A percentile compares a stretch with the other conserved stretches of the same genome.
Conservation (phyloP, 495 filamentous ascomycete genomes). For the Cetradonia linearis region DNA sequence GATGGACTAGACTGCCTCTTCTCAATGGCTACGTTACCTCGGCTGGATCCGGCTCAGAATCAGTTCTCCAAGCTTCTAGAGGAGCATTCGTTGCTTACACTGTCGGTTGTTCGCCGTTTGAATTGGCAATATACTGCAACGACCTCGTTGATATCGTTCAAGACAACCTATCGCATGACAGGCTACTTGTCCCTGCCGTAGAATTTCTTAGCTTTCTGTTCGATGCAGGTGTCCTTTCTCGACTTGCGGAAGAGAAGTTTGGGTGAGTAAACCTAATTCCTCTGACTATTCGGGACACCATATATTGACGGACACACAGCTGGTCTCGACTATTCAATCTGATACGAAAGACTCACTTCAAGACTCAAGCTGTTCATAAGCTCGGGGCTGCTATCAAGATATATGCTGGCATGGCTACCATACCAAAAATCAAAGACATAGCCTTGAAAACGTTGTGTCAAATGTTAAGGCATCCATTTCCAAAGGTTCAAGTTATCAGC, state of each 20-base stretch:
- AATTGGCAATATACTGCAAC: slow-evolving; percentile 32
- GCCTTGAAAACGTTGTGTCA: slow-evolving; percentile 45
- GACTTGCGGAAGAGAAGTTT: slow-evolving; percentile 14
- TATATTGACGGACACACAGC: slow-evolving; percentile 25
- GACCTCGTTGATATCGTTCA: slow-evolving; percentile 37
- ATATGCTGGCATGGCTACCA: slow-evolving; percentile 54
- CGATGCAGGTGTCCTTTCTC: slow-evolving; percentile 40
- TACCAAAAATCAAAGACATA: slow-evolving; percentile 33
- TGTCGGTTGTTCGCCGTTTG: slow-evolving; percentile 27
- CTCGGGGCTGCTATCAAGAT: slow-evolving; percentile 67
- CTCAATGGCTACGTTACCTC: slow-evolving; percentile 72
- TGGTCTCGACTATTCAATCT: slow-evolving; percentile 53
- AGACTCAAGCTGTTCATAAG: slow-evolving; percentile 66
- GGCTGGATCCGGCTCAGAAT: slow-evolving; percentile 73
- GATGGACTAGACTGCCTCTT: slow-evolving; percentile 39
- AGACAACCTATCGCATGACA: slow-evolving; percentile 47
- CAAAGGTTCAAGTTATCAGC: slow-evolving; percentile 34
- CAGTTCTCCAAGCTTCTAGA: slow-evolving; percentile 63
- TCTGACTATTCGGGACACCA: neutral
- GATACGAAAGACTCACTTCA: slow-evolving; percentile 70
- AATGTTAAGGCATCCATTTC: slow-evolving; percentile 56
- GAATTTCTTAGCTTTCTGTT: slow-evolving; percentile 68
- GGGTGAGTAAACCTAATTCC: neutral
- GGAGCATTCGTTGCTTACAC: slow-evolving; percentile 52
- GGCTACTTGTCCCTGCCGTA: slow-evolving; percentile 62